Evolutionary conservation across 345 rosid species (phyloP).

Genomic region (Ceriops zippeliana): DNA sequence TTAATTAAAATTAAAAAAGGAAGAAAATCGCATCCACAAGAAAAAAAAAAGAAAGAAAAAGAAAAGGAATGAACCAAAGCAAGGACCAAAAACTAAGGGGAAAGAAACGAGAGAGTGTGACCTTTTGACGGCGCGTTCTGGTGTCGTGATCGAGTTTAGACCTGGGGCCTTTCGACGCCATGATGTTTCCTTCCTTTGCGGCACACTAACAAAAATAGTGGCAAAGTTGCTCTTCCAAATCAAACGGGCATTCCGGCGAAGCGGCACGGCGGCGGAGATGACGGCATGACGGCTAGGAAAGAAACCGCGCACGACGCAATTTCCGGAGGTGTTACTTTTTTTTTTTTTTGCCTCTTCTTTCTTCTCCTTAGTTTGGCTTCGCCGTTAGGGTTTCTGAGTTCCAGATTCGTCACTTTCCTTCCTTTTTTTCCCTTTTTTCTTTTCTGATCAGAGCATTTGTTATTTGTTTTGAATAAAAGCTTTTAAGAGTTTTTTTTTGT

Average conservation of each 20-base stretch:
- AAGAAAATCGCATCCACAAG: not conserved
- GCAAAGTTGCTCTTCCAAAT: not conserved
- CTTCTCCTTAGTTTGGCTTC: slow-evolving; percentile 1
- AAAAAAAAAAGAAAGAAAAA: not conserved
- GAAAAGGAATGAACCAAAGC: not conserved
- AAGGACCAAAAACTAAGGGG: no score
- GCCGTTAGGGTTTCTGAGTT: slow-evolving; percentile 7
- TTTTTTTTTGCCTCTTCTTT: not conserved
- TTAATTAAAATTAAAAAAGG: not conserved
- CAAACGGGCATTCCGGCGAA: not conserved
- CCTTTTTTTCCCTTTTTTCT: not conserved
- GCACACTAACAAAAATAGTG: not conserved
- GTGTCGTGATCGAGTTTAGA: slow-evolving; percentile 77
- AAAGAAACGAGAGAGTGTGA: slow-evolving; percentile 12
- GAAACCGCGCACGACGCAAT: no score
- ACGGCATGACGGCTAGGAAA: no score
- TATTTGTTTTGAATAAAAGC: not conserved
- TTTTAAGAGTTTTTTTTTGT: no score
- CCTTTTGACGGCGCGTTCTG: slow-evolving; percentile 89
- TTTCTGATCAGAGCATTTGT: not conserved
- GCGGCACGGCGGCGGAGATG: no score
- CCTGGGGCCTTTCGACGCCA: slow-evolving; percentile 68
- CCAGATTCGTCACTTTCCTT: not conserved
- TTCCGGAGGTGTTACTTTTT: no score
- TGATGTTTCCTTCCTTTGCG: slow-evolving; percentile 1